Conservation (phyloP, 2,329 filamentous ascomycete genomes). For the Ceratocystis eucalypticola region DNA sequence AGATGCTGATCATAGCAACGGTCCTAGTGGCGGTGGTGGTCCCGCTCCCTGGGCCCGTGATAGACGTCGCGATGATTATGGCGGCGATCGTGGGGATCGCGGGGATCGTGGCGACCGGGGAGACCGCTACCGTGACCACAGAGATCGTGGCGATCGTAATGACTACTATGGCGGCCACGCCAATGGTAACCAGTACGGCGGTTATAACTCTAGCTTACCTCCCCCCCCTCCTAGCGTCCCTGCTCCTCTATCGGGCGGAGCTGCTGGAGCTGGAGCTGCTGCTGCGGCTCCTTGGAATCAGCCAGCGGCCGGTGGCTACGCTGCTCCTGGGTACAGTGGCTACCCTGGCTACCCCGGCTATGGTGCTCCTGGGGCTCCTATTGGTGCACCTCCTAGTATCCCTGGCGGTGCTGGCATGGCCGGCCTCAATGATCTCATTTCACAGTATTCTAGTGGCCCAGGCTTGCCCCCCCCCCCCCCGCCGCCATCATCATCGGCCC, state of each 20-base stretch:
- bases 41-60: conserved; percentile 51
- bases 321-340: conserved; percentile 43
- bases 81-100: conserved; percentile 24
- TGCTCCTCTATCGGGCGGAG: conserved; percentile 27
- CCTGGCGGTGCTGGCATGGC: conserved; percentile 26
- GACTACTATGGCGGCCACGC: conserved; percentile 24
- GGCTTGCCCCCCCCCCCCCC: conserved; percentile 45
- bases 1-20: conserved; percentile 31
- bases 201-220: conserved; percentile 15
- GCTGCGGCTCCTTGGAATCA: conserved; percentile 48
- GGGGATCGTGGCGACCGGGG: conserved; percentile 13
- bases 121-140: conserved; percentile 21
- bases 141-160: conserved; percentile 10
- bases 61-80: conserved; percentile 36
- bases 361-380: conserved; percentile 39
- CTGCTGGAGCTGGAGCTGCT: conserved; percentile 20
- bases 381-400: conserved; percentile 42
- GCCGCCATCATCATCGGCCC: conserved; percentile 42
- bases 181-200: conserved; percentile 20
- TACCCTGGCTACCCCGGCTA: conserved; percentile 38
- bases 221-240: conserved; percentile 21
- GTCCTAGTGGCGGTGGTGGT: conserved; percentile 32
- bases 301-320: conserved; percentile 21
- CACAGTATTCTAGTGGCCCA: conserved; percentile 45
- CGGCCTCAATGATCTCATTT: conserved; percentile 51